Evolutionary conservation across 2,329 filamentous ascomycete species (phyloP).

Genomic region (Alternaria solani): DNA sequence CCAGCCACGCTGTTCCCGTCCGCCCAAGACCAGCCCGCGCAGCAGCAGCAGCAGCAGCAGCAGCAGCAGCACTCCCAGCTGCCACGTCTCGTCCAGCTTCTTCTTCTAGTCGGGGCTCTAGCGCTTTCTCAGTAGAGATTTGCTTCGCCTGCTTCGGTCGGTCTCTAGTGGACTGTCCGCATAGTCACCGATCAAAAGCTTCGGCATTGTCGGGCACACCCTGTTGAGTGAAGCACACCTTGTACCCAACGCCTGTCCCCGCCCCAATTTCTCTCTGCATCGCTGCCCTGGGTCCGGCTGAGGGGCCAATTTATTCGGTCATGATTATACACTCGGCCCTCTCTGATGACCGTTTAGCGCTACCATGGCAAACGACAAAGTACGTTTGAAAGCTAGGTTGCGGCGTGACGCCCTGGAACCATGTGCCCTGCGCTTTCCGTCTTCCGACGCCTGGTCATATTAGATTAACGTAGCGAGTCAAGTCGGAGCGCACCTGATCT

Average conservation of each 20-base stretch:
- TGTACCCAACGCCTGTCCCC: constrained; percentile 15
- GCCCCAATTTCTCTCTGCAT: constrained; percentile 11
- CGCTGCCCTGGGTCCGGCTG: constrained; percentile 11
- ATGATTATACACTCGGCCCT: neutral
- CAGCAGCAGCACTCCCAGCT: neutral
- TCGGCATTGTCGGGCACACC: constrained; percentile 19
- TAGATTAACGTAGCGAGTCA: constrained; percentile 30
- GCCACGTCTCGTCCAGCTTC: neutral
- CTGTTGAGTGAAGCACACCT: constrained; percentile 26
- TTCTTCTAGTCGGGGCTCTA: neutral
- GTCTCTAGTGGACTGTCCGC: constrained; percentile 10
- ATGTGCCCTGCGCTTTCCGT: constrained; percentile 15
- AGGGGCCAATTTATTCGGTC: constrained; percentile 10
- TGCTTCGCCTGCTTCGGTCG: constrained; percentile 8
- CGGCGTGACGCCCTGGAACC: constrained; percentile 17
- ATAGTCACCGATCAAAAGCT: constrained; percentile 20
- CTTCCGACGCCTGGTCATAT: constrained; percentile 21
- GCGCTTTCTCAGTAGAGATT: neutral
- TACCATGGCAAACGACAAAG: constrained; percentile 13
- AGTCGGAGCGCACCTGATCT: constrained; percentile 27
- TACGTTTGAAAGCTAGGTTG: constrained; percentile 13
- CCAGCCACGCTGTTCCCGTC: constrained; percentile 10
- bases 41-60: neutral
- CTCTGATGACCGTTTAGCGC: constrained; percentile 4
- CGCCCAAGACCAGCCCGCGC: neutral